Percentiles rank a stretch among this genome's conserved stretches.
Conservation (phyloP, 2,329 filamentous ascomycete genomes). For the Sphaceloma murrayae region DNA sequence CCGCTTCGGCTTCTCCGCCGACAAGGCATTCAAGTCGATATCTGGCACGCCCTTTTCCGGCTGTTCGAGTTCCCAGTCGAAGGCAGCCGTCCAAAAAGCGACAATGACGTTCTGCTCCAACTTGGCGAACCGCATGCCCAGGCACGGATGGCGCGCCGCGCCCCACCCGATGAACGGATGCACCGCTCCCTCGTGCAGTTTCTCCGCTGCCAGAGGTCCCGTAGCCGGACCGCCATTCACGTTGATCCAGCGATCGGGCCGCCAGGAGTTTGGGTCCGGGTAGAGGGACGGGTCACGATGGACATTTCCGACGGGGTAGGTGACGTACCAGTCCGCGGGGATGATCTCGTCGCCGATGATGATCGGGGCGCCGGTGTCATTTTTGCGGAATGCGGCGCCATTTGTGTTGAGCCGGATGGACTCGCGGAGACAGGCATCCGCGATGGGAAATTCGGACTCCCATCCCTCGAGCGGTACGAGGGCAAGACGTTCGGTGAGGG, state of each 20-base stretch:
- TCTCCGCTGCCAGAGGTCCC: conserved; percentile 18
- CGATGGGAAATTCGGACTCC: conserved; percentile 46
- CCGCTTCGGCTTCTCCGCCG: conserved; percentile 34
- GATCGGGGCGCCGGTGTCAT: conserved; percentile 40
- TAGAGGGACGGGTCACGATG: conserved; percentile 44
- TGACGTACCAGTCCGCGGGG: conserved; percentile 39
- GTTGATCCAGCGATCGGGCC: conserved; percentile 41
- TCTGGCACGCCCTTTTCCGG: conserved; percentile 26
- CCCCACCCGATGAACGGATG: conserved; percentile 22
- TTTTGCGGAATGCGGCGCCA: conserved; percentile 45
- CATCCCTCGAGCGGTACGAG: conserved; percentile 44
- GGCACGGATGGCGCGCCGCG: conserved; percentile 36
- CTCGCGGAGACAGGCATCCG: conserved; percentile 46
- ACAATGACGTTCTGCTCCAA: conserved; percentile 44
- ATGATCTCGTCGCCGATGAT: conserved; percentile 40
- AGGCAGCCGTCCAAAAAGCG: conserved; percentile 42
- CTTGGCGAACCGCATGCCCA: conserved; percentile 41
- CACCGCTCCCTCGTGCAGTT: conserved; percentile 24
- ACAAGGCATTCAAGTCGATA: conserved; percentile 31
- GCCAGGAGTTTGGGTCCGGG: conserved; percentile 40
- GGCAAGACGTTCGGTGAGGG: conserved; percentile 33
- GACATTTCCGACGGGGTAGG: conserved; percentile 40
- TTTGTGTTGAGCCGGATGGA: conserved; percentile 43
- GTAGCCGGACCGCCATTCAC: conserved; percentile 21
- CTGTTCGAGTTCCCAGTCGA: conserved; percentile 40